A percentile compares a stretch with the other conserved stretches of the same genome.
These are phyloP conservation scores for Pestalotiopsis sp. DNA, from an alignment of 2,329 filamentous ascomycete species.

Conservation along the genomic window DNA sequence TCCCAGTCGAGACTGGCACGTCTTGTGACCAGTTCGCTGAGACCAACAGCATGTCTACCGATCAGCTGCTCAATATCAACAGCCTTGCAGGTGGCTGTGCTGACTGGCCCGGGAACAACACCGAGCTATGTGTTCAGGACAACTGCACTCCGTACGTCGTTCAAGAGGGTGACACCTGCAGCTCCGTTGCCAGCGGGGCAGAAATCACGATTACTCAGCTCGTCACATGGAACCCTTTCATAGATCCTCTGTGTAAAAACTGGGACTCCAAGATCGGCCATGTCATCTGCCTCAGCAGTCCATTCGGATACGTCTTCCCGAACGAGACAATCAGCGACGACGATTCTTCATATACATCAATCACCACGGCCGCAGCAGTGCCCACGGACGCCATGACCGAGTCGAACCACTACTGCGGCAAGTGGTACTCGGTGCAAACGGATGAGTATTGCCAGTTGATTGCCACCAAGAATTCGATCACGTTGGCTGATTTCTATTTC, in stretches of 20 bases:
- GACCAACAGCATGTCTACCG: background rate
- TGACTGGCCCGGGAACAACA: background rate
- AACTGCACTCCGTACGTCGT: conserved; percentile 17
- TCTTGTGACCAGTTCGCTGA: background rate
- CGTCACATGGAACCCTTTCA: conserved; percentile 26
- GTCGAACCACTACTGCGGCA: background rate
- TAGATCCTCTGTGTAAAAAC: conserved; percentile 23
- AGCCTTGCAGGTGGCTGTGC: background rate
- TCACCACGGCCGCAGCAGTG: conserved; percentile 18
- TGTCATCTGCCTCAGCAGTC: conserved; percentile 21
- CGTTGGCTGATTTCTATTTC: conserved; percentile 34
- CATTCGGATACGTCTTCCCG: background rate
- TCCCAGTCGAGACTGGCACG: background rate
- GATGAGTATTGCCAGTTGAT: conserved; percentile 20
- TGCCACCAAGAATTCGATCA: conserved; percentile 30
- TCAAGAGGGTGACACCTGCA: conserved; percentile 22
- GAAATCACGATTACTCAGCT: conserved; percentile 24
- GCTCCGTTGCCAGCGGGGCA: conserved; percentile 17
- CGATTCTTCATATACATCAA: background rate
- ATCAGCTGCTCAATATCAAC: background rate
- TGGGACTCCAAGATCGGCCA: conserved; percentile 19
- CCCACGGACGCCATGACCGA: conserved; percentile 21
- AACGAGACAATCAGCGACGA: background rate
- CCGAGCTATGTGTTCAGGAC: background rate
- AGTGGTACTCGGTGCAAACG: background rate